Evolutionary conservation across 352 stramenopile genomes (phyloP).

Genomic region (Phytophthora meadii): DNA sequence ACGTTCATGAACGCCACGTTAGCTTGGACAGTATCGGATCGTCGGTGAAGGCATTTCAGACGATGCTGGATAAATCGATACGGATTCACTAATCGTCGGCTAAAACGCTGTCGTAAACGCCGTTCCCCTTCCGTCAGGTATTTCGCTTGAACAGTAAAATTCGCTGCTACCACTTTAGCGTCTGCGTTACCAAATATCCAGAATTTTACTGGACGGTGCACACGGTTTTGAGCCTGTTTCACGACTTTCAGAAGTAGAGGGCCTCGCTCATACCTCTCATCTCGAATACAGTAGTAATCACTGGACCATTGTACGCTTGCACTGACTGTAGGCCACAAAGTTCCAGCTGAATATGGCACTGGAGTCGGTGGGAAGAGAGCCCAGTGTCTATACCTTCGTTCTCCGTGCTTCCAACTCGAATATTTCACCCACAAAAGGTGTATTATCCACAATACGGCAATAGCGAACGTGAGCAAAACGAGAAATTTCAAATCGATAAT

Average conservation of each 20-base stretch:
- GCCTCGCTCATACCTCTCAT: slow-evolving; percentile 2
- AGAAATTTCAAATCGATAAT: slow-evolving; percentile 48
- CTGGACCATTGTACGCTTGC: slow-evolving; percentile 42
- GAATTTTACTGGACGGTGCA: background rate
- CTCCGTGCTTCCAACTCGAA: background rate
- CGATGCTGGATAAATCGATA: too few species aligned
- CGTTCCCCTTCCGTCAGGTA: background rate
- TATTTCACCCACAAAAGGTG: slow-evolving; percentile 7
- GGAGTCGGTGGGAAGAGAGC: slow-evolving; percentile 26
- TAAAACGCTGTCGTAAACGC: background rate
- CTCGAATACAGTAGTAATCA: slow-evolving; percentile 41
- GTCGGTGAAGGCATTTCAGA: background rate
- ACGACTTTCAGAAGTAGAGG: too few species aligned
- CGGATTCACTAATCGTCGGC: too few species aligned
- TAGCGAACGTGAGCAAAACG: slow-evolving; percentile 21
- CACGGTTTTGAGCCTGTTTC: background rate
- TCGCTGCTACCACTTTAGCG: too few species aligned
- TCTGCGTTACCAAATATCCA: too few species aligned
- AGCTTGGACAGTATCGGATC: too few species aligned
- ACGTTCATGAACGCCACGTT: background rate
- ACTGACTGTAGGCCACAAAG: slow-evolving; percentile 32
- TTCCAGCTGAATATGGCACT: slow-evolving; percentile 42
- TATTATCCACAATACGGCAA: slow-evolving; percentile 7
- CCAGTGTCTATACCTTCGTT: slow-evolving; percentile 3
- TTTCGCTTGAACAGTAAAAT: background rate